Conservation (phyloP, 768 basidiomycete species). For the Mycena albidolilacea region DNA sequence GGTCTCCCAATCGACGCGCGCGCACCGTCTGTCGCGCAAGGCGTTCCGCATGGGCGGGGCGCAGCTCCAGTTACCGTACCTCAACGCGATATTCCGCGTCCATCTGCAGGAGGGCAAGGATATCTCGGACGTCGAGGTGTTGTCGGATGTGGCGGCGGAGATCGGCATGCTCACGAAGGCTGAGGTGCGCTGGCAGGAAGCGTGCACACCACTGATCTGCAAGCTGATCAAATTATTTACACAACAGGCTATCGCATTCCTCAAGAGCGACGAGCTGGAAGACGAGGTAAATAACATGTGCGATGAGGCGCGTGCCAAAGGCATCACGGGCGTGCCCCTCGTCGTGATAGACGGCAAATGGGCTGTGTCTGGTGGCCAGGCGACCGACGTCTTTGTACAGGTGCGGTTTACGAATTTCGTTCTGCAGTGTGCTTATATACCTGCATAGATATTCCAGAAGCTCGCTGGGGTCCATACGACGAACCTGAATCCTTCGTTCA, state of each 20-base stretch:
- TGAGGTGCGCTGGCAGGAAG: slow-evolving; percentile 61
- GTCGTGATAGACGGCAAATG: slow-evolving; percentile 85
- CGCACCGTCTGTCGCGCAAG: slow-evolving; percentile 81
- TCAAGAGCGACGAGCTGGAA: slow-evolving; percentile 75
- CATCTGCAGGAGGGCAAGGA: slow-evolving; percentile 78
- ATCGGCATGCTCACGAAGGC: slow-evolving; percentile 70
- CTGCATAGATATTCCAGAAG: slow-evolving; percentile 54
- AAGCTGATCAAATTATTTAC: slow-evolving; percentile 28
- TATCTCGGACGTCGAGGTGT: slow-evolving; percentile 69
- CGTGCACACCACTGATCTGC: slow-evolving; percentile 17
- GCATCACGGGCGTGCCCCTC: slow-evolving; percentile 86
- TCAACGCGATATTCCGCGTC: slow-evolving; percentile 74
- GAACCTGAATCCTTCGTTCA: slow-evolving; percentile 33
- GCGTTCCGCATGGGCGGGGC: slow-evolving; percentile 76
- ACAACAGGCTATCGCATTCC: slow-evolving; percentile 72
- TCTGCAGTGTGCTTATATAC: not conserved
- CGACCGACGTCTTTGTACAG: slow-evolving; percentile 78
- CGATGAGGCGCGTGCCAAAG: slow-evolving; percentile 72
- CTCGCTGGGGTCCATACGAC: slow-evolving; percentile 37
- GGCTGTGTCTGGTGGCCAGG: slow-evolving; percentile 83
- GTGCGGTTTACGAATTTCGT: slow-evolving; percentile 52
- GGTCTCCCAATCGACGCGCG: slow-evolving; percentile 75
- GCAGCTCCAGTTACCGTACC: slow-evolving; percentile 67
- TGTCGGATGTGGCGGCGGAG: slow-evolving; percentile 71
- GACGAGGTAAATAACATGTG: slow-evolving; percentile 76